phyloP scores from a whole-genome alignment of 1,284 basidiomycete species.

The Ustilago curta region DNA sequence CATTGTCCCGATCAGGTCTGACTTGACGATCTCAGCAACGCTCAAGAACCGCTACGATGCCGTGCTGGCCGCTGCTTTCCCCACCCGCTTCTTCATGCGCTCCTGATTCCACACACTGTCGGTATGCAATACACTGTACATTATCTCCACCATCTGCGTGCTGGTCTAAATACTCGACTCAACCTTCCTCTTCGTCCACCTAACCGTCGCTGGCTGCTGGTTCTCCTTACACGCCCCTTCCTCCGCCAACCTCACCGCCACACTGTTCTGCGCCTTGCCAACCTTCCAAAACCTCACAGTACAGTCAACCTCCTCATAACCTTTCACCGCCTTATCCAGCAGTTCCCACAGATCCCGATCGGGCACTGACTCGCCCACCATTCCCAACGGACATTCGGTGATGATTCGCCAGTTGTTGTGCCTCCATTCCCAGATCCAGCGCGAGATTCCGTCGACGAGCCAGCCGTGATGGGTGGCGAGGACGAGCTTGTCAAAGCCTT shows the following conservation, averaged over 20 bases:
- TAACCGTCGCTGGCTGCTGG: slow-evolving; percentile 59
- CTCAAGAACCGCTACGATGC: slow-evolving; percentile 41
- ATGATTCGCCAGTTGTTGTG: slow-evolving; percentile 62
- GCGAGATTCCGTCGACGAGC: slow-evolving; percentile 64
- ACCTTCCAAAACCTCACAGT: slow-evolving; percentile 68
- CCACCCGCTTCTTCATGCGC: slow-evolving; percentile 22
- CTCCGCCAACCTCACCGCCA: slow-evolving; percentile 56
- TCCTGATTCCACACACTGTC: not conserved
- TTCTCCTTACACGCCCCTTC: slow-evolving; percentile 62
- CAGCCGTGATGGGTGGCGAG: slow-evolving; percentile 63
- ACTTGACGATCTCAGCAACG: slow-evolving; percentile 21
- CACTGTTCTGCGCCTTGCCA: slow-evolving; percentile 39
- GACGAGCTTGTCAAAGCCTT: slow-evolving; percentile 68
- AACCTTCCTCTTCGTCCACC: slow-evolving; percentile 59
- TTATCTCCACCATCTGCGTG: not conserved
- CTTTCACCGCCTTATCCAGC: slow-evolving; percentile 57
- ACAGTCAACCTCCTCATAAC: slow-evolving; percentile 66
- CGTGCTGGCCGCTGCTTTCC: slow-evolving; percentile 19
- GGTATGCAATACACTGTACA: not conserved
- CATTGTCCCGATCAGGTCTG: slow-evolving; percentile 18
- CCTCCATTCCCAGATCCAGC: slow-evolving; percentile 67
- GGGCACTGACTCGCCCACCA: slow-evolving; percentile 61
- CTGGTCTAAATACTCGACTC: slow-evolving; percentile 8
- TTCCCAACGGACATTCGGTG: slow-evolving; percentile 45
- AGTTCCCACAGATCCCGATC: slow-evolving; percentile 68